Base-by-base conservation (phyloP, 108 stramenopile species). In the Nitzschia sp. region DNA sequence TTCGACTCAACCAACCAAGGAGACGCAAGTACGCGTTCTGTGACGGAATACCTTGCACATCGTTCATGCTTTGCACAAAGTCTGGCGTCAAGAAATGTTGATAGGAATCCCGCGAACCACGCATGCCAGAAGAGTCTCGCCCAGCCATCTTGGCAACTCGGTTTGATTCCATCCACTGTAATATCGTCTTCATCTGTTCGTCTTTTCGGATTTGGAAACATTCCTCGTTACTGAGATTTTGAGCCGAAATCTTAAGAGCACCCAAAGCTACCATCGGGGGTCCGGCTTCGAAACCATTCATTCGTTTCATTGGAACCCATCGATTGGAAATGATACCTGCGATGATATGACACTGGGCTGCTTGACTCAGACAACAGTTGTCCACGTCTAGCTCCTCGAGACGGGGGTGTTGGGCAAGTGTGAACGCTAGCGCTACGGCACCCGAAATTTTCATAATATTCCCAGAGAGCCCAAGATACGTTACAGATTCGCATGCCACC, bases 201-300 rank as follows among this genome's bases (percentile, higher is more conserved):
- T 90, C 89, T 60, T 87, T 79, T 58, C 87, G 58, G n/a, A 91
- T 76, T 38, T 87, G 71, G 44, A 94, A 91, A 72, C 93, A 94
- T 78, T 90, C 93, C 56, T 89, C 86, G 58, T 94, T 94, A 21
- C 83, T 79, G 59, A 89, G 63, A 71, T 79, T 69, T 58, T 90
- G 90, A 35, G 80, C 82, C 32, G 68, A 77, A 4, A 89, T 66
- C 57, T 87, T 75, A 1, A 95, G 56, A 5, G 90, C 89, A 11
- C 90, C 89, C 17, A 95, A 82, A 16, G 88, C 93, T 22, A 89
- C 93, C 87, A 95, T 88, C 0, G 93, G 90, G 17, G 93, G 90
- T 27, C 90, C 93, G 0, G 72, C 90, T 21, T 84, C 75, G 54
- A 91, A 95, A 1, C 93, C 93, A 66, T 79, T 80, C 60, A 95